Conservation (phyloP, 345 rosid species). For the Dovyalis caffra region DNA sequence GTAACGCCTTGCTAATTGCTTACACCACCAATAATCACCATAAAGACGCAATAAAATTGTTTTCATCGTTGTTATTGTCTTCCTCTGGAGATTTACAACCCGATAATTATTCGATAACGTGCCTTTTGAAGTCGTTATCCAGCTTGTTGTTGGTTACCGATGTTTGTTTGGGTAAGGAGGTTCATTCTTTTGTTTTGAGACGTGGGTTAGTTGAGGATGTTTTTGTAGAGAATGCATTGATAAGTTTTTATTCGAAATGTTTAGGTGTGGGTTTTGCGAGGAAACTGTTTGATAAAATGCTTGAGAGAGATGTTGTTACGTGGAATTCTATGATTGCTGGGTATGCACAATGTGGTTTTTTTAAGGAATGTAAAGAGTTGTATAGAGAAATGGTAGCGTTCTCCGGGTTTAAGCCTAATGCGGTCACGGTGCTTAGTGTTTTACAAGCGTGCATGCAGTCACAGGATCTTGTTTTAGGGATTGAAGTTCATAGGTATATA, state of each 20-base stretch:
- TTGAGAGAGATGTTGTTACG: conserved; percentile 60
- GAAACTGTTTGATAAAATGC: conserved; percentile 61
- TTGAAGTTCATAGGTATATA: conserved; percentile 57
- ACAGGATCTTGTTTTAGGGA: conserved; percentile 61
- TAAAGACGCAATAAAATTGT: conserved; percentile 44
- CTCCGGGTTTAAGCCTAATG: conserved; percentile 52
- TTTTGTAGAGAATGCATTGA: conserved; percentile 62
- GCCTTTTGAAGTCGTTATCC: conserved; percentile 58
- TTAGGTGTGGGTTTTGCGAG: conserved; percentile 41
- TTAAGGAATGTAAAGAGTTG: conserved; percentile 62
- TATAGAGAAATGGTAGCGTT: conserved; percentile 51
- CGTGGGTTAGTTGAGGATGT: conserved; percentile 51
- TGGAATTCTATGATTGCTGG: conserved; percentile 93
- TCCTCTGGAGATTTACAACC: conserved; percentile 32
- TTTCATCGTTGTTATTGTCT: conserved; percentile 35
- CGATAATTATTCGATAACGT: conserved; percentile 55
- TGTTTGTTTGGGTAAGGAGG: conserved; percentile 46
- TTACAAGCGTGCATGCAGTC: conserved; percentile 83
- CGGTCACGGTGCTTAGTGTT: conserved; percentile 54
- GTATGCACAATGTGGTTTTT: conserved; percentile 68
- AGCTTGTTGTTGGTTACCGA: conserved; percentile 25
- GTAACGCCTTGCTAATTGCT: conserved; percentile 72
- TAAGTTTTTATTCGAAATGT: conserved; percentile 62
- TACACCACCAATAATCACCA: conserved; percentile 53
- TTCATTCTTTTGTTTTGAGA: conserved; percentile 56